Evolutionary conservation across 2,329 filamentous ascomycete species (phyloP), one percentile per base, ranked within the genome.

Genomic region (Talaromyces sp.): DNA sequence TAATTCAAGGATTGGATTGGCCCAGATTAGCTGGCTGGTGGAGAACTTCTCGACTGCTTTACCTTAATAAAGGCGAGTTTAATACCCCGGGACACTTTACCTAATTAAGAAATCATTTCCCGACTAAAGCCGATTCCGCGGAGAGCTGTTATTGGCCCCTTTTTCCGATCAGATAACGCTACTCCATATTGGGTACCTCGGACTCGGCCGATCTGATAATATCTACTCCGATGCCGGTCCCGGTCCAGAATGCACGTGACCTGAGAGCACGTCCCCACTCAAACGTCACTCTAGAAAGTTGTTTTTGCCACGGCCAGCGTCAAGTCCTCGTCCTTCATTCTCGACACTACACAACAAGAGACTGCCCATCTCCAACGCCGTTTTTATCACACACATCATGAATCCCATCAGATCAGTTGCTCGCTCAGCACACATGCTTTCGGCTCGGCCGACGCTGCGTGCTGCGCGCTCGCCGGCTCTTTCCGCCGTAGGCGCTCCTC

Each of bases 191-290:
- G 10, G 12, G 50, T n/a, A n/a, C 8, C 6, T 14, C 11, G 12
- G 11, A 3, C 8, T 24, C 32, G 32, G 46, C 17, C 31, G 32
- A 60, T 60, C 58, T 35, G 58, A 60, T 60, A 60, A 38, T 38
- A 56, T n/a, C 46, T 48, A 41, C 17, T 19, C 59, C 59, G 59
- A 60, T 35, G 35, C 54, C 59, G 59, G 54, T 24, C n/a, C n/a
- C n/a, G n/a, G n/a, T n/a, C n/a, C n/a, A n/a, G n/a, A n/a, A n/a
- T 2, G 19, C 59, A 60, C 59, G 59, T 60, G 59, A 57, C 32
- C 10, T 7, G 1, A 21, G 26, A 21, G 31, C 58, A 21, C 41
- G 41, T 29, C 48, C 24, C 24, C 24, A 29, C 48, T 29, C 27
- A 52, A 52, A 52, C 48, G 48, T 52, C 48, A 52, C 48, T 29